Conservation (phyloP, 129 eudicot species). For the Artemisia annua region DNA sequence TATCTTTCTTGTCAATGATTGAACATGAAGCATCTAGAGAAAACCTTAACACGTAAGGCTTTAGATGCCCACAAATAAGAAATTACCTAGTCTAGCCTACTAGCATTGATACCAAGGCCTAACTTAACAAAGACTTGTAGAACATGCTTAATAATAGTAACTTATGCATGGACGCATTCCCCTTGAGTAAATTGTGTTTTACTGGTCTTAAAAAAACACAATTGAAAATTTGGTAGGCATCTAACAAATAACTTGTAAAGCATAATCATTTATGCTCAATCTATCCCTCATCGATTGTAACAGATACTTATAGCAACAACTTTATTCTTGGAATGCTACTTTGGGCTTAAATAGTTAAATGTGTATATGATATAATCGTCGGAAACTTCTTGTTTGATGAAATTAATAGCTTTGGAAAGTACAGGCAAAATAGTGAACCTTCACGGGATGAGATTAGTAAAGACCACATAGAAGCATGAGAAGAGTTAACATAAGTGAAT, state of each 20-base stretch:
- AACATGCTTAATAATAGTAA: too few relatives aligned
- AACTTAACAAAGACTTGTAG: too few relatives aligned
- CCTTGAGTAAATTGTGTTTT: too few relatives aligned
- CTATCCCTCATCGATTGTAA: neutral
- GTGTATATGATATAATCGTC: conserved; percentile 12
- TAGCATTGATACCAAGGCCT: too few relatives aligned
- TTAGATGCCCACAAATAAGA: neutral
- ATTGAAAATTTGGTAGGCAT: neutral
- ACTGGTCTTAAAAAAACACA: too few relatives aligned
- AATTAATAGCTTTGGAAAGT: neutral
- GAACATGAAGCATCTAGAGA: too few relatives aligned
- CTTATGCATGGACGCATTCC: too few relatives aligned
- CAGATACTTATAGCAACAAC: conserved; percentile 7
- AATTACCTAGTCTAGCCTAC: too few relatives aligned
- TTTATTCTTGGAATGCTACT: conserved; percentile 3
- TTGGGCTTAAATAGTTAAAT: neutral
- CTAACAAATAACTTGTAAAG: conserved; percentile 9
- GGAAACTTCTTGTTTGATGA: neutral
- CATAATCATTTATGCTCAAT: neutral
- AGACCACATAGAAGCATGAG: conserved; percentile 15
- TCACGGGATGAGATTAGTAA: neutral
- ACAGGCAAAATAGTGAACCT: conserved; percentile 15
- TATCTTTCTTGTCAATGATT: too few relatives aligned
- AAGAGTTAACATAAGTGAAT: conserved; percentile 6
- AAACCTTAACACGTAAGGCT: too few relatives aligned